Evolutionary conservation across 345 rosid species (phyloP).

Genomic region (Rhodomyrtus tomentosa): DNA sequence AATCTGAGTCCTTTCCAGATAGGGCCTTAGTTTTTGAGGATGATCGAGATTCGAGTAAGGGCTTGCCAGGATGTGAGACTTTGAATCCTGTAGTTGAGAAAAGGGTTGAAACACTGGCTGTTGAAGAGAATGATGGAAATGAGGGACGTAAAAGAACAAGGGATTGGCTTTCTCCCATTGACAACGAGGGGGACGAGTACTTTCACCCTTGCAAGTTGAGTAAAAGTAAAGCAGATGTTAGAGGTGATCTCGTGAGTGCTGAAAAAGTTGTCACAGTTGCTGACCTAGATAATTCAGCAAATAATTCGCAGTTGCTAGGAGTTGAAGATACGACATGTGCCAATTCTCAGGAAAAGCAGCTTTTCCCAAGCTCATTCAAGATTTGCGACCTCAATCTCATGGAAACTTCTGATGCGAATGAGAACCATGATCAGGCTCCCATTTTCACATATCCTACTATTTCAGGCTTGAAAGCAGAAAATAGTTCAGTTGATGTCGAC

Average conservation of each 20-base stretch:
- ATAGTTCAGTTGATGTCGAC: constrained; percentile 51
- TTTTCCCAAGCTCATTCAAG: constrained; percentile 74
- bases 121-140: constrained; percentile 33
- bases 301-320: constrained; percentile 13
- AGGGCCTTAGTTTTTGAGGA: constrained; percentile 22
- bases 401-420: constrained; percentile 53
- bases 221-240: constrained; percentile 14
- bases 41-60: constrained; percentile 30
- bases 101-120: constrained; percentile 57
- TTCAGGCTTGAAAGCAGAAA: constrained; percentile 30
- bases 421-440: constrained; percentile 32
- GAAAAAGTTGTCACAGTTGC: constrained; percentile 10
- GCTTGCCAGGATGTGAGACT: constrained; percentile 27
- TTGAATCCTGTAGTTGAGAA: constrained; percentile 42
- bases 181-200: constrained; percentile 16
- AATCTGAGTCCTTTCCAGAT: constrained; percentile 60
- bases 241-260: constrained; percentile 14
- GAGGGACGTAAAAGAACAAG: constrained; percentile 53
- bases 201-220: constrained; percentile 16
- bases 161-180: constrained; percentile 50
- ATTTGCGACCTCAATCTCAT: constrained; percentile 87
- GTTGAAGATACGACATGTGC: constrained; percentile 18
- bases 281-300: constrained; percentile 17
- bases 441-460: constrained; percentile 18
- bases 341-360: constrained; percentile 60